A percentile compares a stretch with the other conserved stretches of the same genome.
These are phyloP conservation scores for Pythium pyrilobum DNA, from an alignment of 352 stramenopile genomes.

Conservation along the genomic window DNA sequence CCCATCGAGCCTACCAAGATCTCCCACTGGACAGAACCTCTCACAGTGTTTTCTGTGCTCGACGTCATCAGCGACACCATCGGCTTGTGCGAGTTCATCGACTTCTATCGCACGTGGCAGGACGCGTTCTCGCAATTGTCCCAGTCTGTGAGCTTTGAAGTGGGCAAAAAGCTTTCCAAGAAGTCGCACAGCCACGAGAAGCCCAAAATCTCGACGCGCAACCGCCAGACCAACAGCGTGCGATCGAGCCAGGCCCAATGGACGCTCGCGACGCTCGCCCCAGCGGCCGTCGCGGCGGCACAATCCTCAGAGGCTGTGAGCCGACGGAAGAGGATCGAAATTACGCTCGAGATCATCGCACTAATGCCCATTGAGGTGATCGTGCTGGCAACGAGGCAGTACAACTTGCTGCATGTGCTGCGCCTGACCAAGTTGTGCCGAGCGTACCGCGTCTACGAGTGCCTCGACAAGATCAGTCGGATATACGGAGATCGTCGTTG, in stretches of 20 bases:
- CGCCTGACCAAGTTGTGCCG: constrained; percentile 58
- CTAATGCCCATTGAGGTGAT: constrained; percentile 54
- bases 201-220: constrained; percentile 29
- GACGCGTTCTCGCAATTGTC: constrained; percentile 35
- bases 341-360: constrained; percentile 47
- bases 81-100: constrained; percentile 35
- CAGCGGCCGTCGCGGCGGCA: constrained; percentile 7
- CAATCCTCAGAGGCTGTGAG: constrained; percentile 7
- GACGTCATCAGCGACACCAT: constrained; percentile 40
- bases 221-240: constrained; percentile 17
- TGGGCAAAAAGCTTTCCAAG: constrained; percentile 43
- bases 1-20: constrained; percentile 22
- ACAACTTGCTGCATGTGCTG: constrained; percentile 55
- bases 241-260: constrained; percentile 28
- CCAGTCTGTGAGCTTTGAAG: constrained; percentile 32
- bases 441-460: constrained; percentile 33
- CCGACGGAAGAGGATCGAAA: constrained; percentile 24
- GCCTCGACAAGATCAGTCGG: constrained; percentile 31
- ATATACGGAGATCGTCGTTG: constrained; percentile 46
- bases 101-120: constrained; percentile 35
- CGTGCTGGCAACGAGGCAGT: constrained; percentile 24
- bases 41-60: constrained; percentile 33
- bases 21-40: constrained; percentile 30
- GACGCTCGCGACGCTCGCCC: constrained; percentile 40
- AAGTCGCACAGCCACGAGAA: constrained; percentile 22